These are phyloP conservation scores for Cordyceps sp. DNA, from an alignment of 2,329 filamentous ascomycete species.

Conservation along the genomic window DNA sequence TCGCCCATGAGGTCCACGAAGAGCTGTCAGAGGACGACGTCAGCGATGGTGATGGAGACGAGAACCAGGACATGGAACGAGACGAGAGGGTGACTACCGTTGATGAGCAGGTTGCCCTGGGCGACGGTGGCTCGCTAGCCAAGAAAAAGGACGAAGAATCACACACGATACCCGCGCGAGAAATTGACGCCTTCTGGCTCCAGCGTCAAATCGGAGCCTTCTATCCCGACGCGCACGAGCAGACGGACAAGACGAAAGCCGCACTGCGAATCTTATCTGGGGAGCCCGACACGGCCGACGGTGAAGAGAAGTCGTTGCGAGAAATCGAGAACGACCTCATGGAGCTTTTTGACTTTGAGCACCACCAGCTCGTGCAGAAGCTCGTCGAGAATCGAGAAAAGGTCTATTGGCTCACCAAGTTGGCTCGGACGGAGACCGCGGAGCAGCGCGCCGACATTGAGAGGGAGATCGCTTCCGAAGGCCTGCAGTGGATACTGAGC, in stretches of 20 bases:
- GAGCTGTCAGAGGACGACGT: conserved; percentile 73
- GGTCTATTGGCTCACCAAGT: conserved; percentile 84
- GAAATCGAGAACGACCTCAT: conserved; percentile 98
- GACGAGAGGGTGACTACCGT: conserved; percentile 35
- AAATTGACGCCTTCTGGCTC: conserved; percentile 95
- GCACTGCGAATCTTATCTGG: conserved; percentile 73
- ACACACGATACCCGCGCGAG: conserved; percentile 58
- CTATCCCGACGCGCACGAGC: conserved; percentile 81
- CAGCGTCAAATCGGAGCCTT: conserved; percentile 80
- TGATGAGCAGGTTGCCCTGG: conserved; percentile 76
- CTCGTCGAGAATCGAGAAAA: conserved; percentile 86
- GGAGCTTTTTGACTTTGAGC: conserved; percentile 95
- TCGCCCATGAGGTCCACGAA: conserved; percentile 76
- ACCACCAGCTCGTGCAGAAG: conserved; percentile 81
- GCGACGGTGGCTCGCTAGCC: conserved; percentile 38
- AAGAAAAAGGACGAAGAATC: conserved; percentile 34
- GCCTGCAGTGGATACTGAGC: conserved; percentile 71
- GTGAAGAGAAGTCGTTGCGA: conserved; percentile 68
- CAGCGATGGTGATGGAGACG: conserved; percentile 43
- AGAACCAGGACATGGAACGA: conserved; percentile 34
- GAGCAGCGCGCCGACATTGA: conserved; percentile 64
- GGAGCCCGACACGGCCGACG: conserved; percentile 50
- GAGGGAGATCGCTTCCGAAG: conserved; percentile 80
- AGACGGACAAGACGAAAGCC: conserved; percentile 80
- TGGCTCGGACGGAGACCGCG: conserved; percentile 68